Base-by-base conservation (phyloP, 371 early-diverging fungal species). In the Mortierella sp. region DNA sequence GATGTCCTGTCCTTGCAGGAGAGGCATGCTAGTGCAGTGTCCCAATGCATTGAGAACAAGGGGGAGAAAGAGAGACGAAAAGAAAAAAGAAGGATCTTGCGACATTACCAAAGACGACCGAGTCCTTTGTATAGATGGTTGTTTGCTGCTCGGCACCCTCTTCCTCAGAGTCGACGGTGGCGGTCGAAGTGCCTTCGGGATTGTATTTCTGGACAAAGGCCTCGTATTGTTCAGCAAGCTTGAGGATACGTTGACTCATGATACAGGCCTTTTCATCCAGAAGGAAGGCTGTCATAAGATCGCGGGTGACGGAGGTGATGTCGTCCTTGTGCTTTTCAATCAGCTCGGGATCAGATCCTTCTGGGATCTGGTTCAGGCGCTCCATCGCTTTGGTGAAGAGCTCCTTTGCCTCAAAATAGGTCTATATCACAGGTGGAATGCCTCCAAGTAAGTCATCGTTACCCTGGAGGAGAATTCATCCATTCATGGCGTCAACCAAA, bases 181-280 rank as follows among this genome's bases (percentile, higher is more conserved):
- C 21, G 4, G 68, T 68, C 47, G 68, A 68, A n/a, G 68, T 68
- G 37, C 62, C 62, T 29, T 68, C 68, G 47, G 68, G 68, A 37
- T 68, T 68, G 43, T 68, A 61, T 30, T 51, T 61, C 52, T 68
- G 68, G 16, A 68, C 68, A 25, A 61, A 68, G 67, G 84, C 83
- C 60, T 87, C 87, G 57, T 85, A 87, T 61, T 87, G 87, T 57
- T 87, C 86, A 43, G 85, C 87, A 28, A 87, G 76, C 64, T 84
- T 82, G 57, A 87, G 72, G 26, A 87, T 82, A 53, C 87, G 83
- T 61, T 86, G 86, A 43, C 86, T 87, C 89, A 89, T 89, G 57
- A 85, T 83, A n/a, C 87, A 87, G 37, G 88, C 88, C 71, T 85
- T 86, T 68, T 89, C 89, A 68, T 89, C 89, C 66, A 88, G 61